Base-by-base conservation (phyloP, 2,329 filamentous ascomycete species). In the Didymella segeticola region DNA sequence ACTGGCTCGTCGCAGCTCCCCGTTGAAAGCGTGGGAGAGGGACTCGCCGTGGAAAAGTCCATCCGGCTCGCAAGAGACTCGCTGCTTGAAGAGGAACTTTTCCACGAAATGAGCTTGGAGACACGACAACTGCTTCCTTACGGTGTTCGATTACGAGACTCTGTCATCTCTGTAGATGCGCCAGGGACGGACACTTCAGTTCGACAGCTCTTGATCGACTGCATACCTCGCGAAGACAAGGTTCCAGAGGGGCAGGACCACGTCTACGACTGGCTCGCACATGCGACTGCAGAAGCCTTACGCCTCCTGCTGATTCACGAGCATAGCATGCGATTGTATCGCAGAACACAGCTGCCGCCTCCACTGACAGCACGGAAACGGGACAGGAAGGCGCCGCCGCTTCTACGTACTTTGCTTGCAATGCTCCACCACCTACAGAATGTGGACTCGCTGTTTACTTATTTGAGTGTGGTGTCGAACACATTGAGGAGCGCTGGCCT, bases 71-170 rank as follows among this genome's bases (percentile, higher is more conserved):
- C 90, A 2, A 83, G 90, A 51, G 89, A 95, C 72, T 91, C 89
- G 43, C 81, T 93, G 17, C 92, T 90, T 64, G 86, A 90, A 23
- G 88, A 93, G 68, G 95, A 99, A 70, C 78, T 99, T 1, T 97
- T 92, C 83, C 87, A 96, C 63, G 95, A 99, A 75, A 80, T 98
- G 55, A 87, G 88, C 46, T 84, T 91, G 15, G 95, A 99, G 75
- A 87, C 89, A 0, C 88, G 92, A 14, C 82, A 82, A 0, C 79
- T 96, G 19, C 82, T 88, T 3, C 86, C 87, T 10, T 87, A 90
- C 56, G 85, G 88, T 9, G 87, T 97, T 11, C 83, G 82, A 22
- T 83, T 87, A 12, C 81, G 85, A 29, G 85, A 76, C 11, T 71
- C 74, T 2, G 66, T 71, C 20, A 76, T 82, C 34, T 57, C 67